Conservation (phyloP, 208 protist species). For the Leishmania braziliensis region DNA sequence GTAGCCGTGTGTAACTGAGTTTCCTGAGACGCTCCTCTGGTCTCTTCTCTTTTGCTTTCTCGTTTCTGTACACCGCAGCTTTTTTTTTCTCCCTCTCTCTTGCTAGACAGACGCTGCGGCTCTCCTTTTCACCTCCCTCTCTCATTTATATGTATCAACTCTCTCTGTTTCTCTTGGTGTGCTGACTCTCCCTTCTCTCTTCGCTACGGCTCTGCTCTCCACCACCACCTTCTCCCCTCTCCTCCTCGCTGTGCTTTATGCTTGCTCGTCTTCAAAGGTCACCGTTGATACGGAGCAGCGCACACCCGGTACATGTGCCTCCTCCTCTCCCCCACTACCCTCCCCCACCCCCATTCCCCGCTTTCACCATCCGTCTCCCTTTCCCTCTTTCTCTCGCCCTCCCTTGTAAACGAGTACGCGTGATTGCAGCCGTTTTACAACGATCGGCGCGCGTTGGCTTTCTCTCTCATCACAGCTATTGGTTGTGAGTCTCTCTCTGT, state of each 20-base stretch:
- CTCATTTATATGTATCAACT: background rate
- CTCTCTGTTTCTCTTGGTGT: background rate
- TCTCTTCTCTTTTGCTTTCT: background rate
- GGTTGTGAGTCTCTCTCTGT: slow-evolving; percentile 11
- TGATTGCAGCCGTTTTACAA: too few relatives aligned
- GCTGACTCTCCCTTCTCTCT: background rate
- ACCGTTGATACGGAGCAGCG: too few relatives aligned
- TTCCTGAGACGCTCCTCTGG: background rate
- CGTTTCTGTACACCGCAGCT: too few relatives aligned
- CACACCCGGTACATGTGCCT: too few relatives aligned
- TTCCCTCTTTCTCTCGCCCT: background rate
- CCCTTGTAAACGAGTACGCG: background rate
- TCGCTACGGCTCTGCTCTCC: background rate
- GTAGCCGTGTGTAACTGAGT: background rate
- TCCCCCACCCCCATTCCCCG: background rate
- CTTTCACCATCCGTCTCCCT: background rate
- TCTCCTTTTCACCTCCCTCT: background rate
- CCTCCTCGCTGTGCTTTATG: background rate
- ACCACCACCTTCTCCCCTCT: background rate
- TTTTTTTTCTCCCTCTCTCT: background rate
- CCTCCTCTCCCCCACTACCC: background rate
- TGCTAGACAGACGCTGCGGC: background rate
- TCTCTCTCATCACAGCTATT: background rate
- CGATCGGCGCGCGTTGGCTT: background rate
- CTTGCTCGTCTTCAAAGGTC: background rate